Percentiles rank a stretch among this genome's conserved stretches.
Evolutionary conservation across 331 rosid species (phyloP).

Genomic region (Spiraea crenata): DNA sequence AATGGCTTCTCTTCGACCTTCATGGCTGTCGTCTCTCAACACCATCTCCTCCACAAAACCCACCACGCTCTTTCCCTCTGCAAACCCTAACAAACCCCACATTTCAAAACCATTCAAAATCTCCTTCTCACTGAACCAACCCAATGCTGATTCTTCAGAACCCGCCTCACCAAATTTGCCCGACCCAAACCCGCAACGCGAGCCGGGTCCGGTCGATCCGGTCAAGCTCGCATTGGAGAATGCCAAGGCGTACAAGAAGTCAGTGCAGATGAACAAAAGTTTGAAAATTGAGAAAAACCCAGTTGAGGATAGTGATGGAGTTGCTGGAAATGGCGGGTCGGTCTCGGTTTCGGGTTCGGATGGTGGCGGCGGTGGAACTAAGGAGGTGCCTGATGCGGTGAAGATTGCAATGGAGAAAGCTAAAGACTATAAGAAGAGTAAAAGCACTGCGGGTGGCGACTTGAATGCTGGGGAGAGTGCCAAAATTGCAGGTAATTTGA

Average conservation of each 20-base stretch:
- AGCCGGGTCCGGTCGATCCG: conserved; percentile 33
- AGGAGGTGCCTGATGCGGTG: conserved; percentile 42
- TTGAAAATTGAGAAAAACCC: conserved; percentile 29
- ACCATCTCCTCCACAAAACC: conserved; percentile 36
- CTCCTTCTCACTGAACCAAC: conserved; percentile 28
- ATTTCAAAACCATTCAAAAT: conserved; percentile 32
- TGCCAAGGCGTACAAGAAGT: conserved; percentile 51
- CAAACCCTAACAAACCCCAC: conserved; percentile 17
- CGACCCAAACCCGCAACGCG: conserved; percentile 25
- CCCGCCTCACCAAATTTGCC: conserved; percentile 22
- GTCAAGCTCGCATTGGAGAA: conserved; percentile 59
- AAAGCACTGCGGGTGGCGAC: conserved; percentile 23
- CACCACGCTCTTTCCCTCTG: conserved; percentile 19
- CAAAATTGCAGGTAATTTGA: conserved; percentile 39
- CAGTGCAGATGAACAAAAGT: conserved; percentile 18
- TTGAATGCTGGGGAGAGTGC: neutral
- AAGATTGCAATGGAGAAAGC: conserved; percentile 69
- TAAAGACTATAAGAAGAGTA: conserved; percentile 48
- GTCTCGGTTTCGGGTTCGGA: conserved; percentile 4
- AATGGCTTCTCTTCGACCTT: conserved; percentile 49
- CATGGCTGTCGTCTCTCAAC: conserved; percentile 40
- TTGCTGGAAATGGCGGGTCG: conserved; percentile 19
- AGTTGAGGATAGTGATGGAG: conserved; percentile 14
- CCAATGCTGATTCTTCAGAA: conserved; percentile 39
- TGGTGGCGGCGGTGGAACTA: conserved; percentile 17